Conservation (phyloP, 2,329 filamentous ascomycete species). For the Leptodontidium sp. region DNA sequence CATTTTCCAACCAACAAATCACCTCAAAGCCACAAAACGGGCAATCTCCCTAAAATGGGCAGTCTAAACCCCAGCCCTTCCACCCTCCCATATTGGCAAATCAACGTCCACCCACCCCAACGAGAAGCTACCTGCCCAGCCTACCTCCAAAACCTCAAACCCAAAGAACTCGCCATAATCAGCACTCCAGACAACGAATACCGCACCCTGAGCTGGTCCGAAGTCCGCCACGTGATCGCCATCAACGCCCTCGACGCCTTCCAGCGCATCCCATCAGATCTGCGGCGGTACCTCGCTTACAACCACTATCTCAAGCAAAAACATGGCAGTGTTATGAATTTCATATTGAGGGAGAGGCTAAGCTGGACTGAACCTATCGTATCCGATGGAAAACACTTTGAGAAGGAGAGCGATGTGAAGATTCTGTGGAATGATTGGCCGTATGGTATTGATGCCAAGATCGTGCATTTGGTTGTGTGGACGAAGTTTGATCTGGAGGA, state of each 20-base stretch:
- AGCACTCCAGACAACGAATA: constrained; percentile 74
- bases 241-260: constrained; percentile 78
- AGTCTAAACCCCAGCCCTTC: constrained; percentile 33
- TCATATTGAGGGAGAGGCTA: constrained; percentile 75
- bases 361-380: constrained; percentile 67
- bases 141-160: constrained; percentile 67
- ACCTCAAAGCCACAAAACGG: background rate
- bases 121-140: constrained; percentile 74
- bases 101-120: constrained; percentile 73
- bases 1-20: background rate
- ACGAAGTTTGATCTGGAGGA: constrained; percentile 85
- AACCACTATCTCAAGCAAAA: constrained; percentile 67
- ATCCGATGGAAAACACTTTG: constrained; percentile 46
- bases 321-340: constrained; percentile 81
- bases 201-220: constrained; percentile 70
- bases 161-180: constrained; percentile 76
- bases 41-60: constrained; percentile 35
- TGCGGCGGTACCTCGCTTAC: constrained; percentile 80
- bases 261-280: constrained; percentile 76
- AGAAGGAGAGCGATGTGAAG: constrained; percentile 63
- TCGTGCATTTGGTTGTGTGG: constrained; percentile 91
- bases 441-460: constrained; percentile 80
- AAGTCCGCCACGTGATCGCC: constrained; percentile 67
- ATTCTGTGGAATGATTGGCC: constrained; percentile 94
- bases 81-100: constrained; percentile 76